A percentile compares a stretch with the other conserved stretches of the same genome.
These are phyloP conservation scores for Microstroma glucosiphilum DNA, from an alignment of 1,284 basidiomycete genomes.

Conservation along the genomic window DNA sequence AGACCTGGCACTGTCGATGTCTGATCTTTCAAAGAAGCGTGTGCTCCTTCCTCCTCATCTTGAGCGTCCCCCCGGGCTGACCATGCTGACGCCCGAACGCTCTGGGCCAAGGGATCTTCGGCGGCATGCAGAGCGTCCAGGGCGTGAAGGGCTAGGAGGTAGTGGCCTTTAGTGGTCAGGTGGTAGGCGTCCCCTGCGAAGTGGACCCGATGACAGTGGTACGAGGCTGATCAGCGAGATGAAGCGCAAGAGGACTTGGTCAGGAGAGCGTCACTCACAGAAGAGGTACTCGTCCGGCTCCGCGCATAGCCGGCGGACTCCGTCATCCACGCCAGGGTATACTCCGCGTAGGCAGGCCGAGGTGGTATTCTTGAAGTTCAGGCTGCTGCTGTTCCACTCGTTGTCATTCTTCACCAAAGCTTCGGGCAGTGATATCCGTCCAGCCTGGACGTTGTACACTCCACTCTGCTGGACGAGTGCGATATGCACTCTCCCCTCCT, in stretches of 20 bases:
- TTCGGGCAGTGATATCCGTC: neutral
- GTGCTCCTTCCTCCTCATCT: no score
- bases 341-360: neutral
- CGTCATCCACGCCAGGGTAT: no score
- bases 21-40: no score
- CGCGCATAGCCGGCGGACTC: no score
- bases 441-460: neutral
- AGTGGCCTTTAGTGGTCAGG: constrained; percentile 10
- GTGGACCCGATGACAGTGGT: constrained; percentile 19
- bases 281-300: neutral
- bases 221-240: constrained; percentile 15
- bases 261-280: neutral
- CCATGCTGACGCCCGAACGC: no score
- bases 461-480: constrained; percentile 6
- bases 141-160: neutral
- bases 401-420: no score
- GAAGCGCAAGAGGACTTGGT: constrained; percentile 14
- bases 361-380: neutral
- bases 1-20: no score
- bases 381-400: no score
- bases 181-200: constrained; percentile 28
- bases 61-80: no score
- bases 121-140: neutral
- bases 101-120: no score
- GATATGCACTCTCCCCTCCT: neutral